Percentiles rank a stretch among this genome's conserved stretches.
Conservation (phyloP, 441 rosid genomes). For the Raphanus hybrid region DNA sequence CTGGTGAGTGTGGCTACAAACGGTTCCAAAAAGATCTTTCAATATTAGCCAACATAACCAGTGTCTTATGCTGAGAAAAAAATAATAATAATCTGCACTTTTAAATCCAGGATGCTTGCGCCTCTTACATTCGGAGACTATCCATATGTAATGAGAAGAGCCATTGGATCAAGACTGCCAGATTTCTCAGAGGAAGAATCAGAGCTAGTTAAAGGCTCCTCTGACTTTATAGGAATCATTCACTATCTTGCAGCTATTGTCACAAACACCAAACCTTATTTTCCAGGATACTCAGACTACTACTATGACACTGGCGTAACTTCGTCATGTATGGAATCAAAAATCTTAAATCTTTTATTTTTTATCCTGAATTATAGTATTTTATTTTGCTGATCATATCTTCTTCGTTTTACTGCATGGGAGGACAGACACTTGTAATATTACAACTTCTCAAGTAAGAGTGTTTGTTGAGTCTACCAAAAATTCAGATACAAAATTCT, state of each 20-base stretch:
- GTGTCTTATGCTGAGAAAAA: background rate
- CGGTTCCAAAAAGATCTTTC: background rate
- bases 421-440: slow-evolving; percentile 1
- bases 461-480: background rate
- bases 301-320: background rate
- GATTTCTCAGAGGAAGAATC: background rate
- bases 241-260: slow-evolving; percentile 1
- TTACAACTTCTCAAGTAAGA: background rate
- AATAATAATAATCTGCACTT: background rate
- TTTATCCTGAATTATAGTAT: background rate
- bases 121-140: slow-evolving; percentile 1
- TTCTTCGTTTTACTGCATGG: background rate
- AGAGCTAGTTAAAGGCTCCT: background rate
- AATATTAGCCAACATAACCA: background rate
- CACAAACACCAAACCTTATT: background rate
- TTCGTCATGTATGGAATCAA: background rate
- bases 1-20: background rate
- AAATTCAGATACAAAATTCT: background rate
- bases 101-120: background rate
- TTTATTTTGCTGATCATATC: background rate
- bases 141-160: background rate
- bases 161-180: background rate
- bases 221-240: slow-evolving; percentile 2
- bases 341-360: background rate
- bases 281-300: background rate